phyloP scores from a whole-genome alignment of 2,329 filamentous ascomycete genomes.

The Aspergillus ruber region DNA sequence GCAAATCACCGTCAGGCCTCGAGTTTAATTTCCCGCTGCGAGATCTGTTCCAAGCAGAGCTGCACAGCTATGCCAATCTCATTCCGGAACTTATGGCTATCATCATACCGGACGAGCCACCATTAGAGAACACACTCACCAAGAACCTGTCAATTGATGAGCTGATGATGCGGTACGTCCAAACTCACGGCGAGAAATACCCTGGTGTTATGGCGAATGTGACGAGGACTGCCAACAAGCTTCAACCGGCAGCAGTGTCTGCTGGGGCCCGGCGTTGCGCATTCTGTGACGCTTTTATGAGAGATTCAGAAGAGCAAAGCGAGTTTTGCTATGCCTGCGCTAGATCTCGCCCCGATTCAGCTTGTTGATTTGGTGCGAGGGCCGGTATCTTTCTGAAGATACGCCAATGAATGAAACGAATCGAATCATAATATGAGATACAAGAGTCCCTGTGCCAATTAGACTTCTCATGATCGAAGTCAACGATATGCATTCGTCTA shows the following conservation, averaged over 20 bases:
- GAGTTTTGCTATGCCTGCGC: conserved; percentile 44
- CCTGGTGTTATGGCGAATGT: conserved; percentile 93
- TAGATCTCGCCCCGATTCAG: conserved; percentile 30
- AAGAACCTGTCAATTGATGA: conserved; percentile 78
- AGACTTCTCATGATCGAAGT: background rate
- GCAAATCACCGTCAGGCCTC: conserved; percentile 52
- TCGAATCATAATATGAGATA: background rate
- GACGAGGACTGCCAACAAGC: conserved; percentile 80
- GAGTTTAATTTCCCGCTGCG: conserved; percentile 73
- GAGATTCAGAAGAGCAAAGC: conserved; percentile 56
- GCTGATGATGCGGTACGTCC: conserved; percentile 83
- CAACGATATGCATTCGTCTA: background rate
- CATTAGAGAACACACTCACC: conserved; percentile 30
- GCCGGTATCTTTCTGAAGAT: background rate
- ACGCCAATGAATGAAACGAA: conserved; percentile 1
- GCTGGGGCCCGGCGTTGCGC: conserved; percentile 46
- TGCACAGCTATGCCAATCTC: conserved; percentile 58
- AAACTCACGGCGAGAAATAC: conserved; percentile 75
- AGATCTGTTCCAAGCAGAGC: conserved; percentile 77
- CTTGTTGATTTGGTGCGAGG: conserved; percentile 11
- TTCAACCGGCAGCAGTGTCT: conserved; percentile 45
- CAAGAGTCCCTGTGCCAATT: background rate
- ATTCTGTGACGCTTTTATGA: conserved; percentile 63
- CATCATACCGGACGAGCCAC: conserved; percentile 36
- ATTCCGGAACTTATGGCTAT: conserved; percentile 48